Base-by-base conservation (phyloP, 2,329 filamentous ascomycete species). In the Alternaria viburni region DNA sequence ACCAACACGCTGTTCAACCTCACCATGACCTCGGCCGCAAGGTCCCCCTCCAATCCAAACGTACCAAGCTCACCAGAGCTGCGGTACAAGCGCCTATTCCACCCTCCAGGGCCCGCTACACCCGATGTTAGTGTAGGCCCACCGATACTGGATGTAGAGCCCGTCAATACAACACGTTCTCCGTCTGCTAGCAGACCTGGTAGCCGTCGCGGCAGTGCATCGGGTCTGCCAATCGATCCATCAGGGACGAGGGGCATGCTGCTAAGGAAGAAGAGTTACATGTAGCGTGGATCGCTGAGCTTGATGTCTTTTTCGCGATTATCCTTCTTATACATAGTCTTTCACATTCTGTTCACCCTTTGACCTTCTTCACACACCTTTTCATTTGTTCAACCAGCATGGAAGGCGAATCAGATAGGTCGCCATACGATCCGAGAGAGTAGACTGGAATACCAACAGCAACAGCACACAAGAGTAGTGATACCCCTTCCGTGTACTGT, bases 51-150 rank as follows among this genome's bases (percentile, higher is more conserved):
- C 13, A 41, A 28, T 2, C 45, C 43, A 6, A 61, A 58, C 3
- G 41, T 54, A 10, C 78, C 79, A 1, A 82, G 79, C 65, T 77
- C 77, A 2, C 79, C 81, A 2, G 81, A 82, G 58, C 62, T 75
- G 1, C 74, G 75, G 5, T 84, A 83, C 62, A 82, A 82, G 69
- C 73, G 74, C 5, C 67, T 83, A 0, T 83, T 83, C 61, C 81
- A 83, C 30, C 69, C 73, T 1, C 64, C 72, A 3, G 64, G 64
- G 1, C 66, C 67, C 2, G 65, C 68, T 12, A 66, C 65, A 4
- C 65, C 67, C 5, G 70, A 73, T 62, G 61, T 65, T 10, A 62
- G 51, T 51, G 56, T 62, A 13, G 69, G 45, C 23, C 64, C 62
- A 44, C 59, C 43, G 19, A 21, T 56, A 21, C 41, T 52, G 11